Conservation (phyloP, 305 asterid species). For the Monarda citriodora region DNA sequence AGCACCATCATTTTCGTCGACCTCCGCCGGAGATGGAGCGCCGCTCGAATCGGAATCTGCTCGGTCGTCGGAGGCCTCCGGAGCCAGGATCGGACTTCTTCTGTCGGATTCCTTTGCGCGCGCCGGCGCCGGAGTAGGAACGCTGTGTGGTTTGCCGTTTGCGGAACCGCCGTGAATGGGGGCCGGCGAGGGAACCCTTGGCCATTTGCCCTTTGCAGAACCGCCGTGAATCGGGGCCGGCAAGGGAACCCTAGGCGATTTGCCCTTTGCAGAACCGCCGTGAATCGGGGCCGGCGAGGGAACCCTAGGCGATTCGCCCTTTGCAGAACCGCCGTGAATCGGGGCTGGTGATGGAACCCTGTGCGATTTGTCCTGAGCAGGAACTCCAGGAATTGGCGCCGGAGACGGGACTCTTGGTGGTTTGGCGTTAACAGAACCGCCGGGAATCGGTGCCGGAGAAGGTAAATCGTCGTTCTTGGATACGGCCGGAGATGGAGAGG, state of each 20-base stretch:
- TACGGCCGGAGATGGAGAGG: slow-evolving; percentile 7
- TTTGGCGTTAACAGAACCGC: background rate
- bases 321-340: background rate
- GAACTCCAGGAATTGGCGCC: slow-evolving; percentile 17
- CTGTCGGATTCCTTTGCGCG: background rate
- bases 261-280: background rate
- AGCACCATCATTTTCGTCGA: slow-evolving; percentile 10
- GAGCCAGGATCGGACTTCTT: slow-evolving; percentile 3
- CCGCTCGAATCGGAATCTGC: background rate
- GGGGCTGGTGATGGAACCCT: slow-evolving; percentile 29
- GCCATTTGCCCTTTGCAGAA: background rate
- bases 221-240: slow-evolving; percentile 12
- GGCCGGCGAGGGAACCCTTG: slow-evolving; percentile 12
- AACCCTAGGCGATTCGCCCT: background rate
- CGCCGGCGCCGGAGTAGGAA: slow-evolving; percentile 13
- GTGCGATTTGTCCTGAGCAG: background rate
- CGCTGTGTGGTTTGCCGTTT: background rate
- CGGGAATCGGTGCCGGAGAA: slow-evolving; percentile 22
- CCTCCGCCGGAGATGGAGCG: slow-evolving; percentile 25
- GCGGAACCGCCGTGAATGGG: background rate
- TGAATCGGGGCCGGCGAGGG: slow-evolving; percentile 28
- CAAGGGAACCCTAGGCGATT: slow-evolving; percentile 10
- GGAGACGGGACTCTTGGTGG: slow-evolving; percentile 22
- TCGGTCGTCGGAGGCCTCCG: slow-evolving; percentile 1
- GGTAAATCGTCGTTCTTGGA: background rate